Evolutionary conservation across 345 rosid genomes (phyloP).

Genomic region (Populus davidiana): DNA sequence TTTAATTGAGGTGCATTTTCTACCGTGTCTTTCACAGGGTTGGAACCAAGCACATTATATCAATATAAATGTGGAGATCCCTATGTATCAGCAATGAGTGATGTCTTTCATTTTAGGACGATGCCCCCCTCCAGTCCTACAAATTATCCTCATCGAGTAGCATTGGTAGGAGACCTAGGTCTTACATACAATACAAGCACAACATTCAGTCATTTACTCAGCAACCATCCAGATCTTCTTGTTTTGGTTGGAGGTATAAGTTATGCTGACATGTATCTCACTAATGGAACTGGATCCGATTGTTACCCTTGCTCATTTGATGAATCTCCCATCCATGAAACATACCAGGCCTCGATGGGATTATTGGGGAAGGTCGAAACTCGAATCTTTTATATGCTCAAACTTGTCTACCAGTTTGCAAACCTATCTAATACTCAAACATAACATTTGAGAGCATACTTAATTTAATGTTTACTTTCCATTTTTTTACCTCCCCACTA

Average conservation of each 20-base stretch:
- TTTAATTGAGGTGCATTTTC: not conserved
- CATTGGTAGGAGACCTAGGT: slow-evolving; percentile 80
- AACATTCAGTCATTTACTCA: slow-evolving; percentile 49
- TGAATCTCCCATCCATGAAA: slow-evolving; percentile 54
- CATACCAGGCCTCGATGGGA: slow-evolving; percentile 98
- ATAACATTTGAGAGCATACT: not conserved
- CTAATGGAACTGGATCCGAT: slow-evolving; percentile 53
- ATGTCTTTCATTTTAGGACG: slow-evolving; percentile 51
- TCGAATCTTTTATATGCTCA: not conserved
- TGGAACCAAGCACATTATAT: slow-evolving; percentile 59
- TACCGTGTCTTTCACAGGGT: slow-evolving; percentile 39
- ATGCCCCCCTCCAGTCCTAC: slow-evolving; percentile 57
- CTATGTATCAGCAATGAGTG: slow-evolving; percentile 54
- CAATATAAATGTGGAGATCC: slow-evolving; percentile 77
- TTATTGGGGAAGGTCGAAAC: slow-evolving; percentile 83
- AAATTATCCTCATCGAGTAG: slow-evolving; percentile 65
- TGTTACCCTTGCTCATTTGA: slow-evolving; percentile 56
- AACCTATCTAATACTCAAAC: not conserved
- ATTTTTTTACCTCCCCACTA: no score
- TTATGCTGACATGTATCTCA: slow-evolving; percentile 69
- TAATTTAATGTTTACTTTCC: not conserved
- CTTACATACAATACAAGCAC: slow-evolving; percentile 77
- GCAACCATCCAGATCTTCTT: slow-evolving; percentile 85
- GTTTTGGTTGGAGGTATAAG: slow-evolving; percentile 73
- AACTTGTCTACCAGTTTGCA: not conserved